A percentile compares a stretch with the other conserved stretches of the same genome.
Evolutionary conservation across 169 alveolate genomes (phyloP).

Genomic region (Fabrea salina): DNA sequence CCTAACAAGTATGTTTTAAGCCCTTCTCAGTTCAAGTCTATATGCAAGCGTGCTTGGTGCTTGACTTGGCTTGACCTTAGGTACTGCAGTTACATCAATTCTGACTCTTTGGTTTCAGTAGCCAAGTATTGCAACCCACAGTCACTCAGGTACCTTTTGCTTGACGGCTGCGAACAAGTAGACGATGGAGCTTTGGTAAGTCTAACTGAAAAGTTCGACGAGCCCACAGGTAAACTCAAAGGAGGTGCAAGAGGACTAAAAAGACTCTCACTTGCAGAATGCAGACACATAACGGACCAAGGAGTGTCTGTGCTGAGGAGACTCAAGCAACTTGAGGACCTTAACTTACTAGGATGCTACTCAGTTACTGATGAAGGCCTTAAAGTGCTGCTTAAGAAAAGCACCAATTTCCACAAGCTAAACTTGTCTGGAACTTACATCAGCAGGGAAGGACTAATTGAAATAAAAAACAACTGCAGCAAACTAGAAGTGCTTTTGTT

Average conservation of each 20-base stretch:
- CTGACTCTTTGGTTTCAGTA: constrained; percentile 24
- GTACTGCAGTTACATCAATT: constrained; percentile 35
- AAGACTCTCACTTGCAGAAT: constrained; percentile 52
- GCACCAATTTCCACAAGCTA: constrained; percentile 30
- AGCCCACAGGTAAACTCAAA: neutral
- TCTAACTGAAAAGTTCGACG: constrained; percentile 17
- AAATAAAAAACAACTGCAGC: constrained; percentile 27
- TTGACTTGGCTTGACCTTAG: constrained; percentile 35
- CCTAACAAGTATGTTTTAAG: neutral
- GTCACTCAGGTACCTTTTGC: constrained; percentile 34
- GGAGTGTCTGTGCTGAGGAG: constrained; percentile 38
- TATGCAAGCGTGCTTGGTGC: neutral
- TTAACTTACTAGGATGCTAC: constrained; percentile 47
- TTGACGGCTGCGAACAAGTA: constrained; percentile 58
- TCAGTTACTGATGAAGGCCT: constrained; percentile 50
- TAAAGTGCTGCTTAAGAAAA: neutral
- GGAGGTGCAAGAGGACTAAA: constrained; percentile 51
- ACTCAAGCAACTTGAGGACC: constrained; percentile 31
- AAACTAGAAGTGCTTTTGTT: constrained; percentile 30
- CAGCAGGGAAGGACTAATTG: constrained; percentile 28
- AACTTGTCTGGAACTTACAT: constrained; percentile 50
- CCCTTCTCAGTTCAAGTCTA: neutral
- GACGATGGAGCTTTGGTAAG: constrained; percentile 42
- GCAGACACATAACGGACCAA: constrained; percentile 39
- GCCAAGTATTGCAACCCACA: constrained; percentile 46